Evolutionary conservation across 1,284 basidiomycete species (phyloP).

Genomic region (Omphalotus olearius): DNA sequence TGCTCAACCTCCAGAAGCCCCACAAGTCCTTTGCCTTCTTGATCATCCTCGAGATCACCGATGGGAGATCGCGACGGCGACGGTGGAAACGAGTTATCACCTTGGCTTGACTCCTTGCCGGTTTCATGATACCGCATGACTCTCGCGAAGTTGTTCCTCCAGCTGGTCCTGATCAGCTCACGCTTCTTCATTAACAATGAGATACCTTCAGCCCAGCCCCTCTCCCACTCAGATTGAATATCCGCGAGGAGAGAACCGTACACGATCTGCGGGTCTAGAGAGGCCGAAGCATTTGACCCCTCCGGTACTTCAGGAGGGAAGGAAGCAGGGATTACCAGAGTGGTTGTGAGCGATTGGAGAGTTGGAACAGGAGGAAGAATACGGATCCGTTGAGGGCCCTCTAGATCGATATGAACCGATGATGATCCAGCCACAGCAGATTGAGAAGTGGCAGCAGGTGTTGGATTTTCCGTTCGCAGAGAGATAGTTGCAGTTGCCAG

Average conservation of each 20-base stretch:
- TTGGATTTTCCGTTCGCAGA: slow-evolving; percentile 16
- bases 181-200: slow-evolving; percentile 39
- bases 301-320: not conserved
- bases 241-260: slow-evolving; percentile 23
- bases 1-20: slow-evolving; percentile 41
- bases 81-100: not conserved
- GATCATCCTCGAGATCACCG: not conserved
- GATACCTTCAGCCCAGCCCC: slow-evolving; percentile 58
- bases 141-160: slow-evolving; percentile 36
- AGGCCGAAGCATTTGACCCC: not conserved
- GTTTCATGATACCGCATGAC: slow-evolving; percentile 30
- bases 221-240: slow-evolving; percentile 47
- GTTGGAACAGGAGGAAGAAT: slow-evolving; percentile 38
- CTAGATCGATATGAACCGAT: not conserved
- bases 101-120: not conserved
- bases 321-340: slow-evolving; percentile 21
- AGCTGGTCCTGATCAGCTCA: slow-evolving; percentile 39
- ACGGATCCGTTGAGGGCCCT: slow-evolving; percentile 29
- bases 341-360: slow-evolving; percentile 36
- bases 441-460: not conserved
- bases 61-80: not conserved
- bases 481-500: slow-evolving; percentile 24
- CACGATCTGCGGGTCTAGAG: slow-evolving; percentile 26
- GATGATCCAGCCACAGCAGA: not conserved
- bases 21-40: slow-evolving; percentile 27